These are phyloP conservation scores for Verticillium longisporum DNA, from an alignment of 2,329 filamentous ascomycete species.

Conservation along the genomic window DNA sequence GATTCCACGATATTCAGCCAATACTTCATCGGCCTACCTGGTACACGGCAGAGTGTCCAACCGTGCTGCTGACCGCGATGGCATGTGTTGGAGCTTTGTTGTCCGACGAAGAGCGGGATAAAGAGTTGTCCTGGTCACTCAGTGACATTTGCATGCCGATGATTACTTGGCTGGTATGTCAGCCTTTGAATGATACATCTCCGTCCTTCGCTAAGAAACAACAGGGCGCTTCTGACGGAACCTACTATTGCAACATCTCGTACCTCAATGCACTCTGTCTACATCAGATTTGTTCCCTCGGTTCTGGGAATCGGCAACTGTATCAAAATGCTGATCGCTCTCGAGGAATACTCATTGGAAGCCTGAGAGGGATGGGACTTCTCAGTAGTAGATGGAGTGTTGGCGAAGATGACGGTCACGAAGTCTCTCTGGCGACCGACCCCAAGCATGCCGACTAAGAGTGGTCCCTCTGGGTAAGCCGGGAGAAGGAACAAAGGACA, in stretches of 20 bases:
- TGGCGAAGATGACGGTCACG: conserved; percentile 1
- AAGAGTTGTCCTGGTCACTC: conserved; percentile 13
- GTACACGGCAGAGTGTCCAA: conserved; percentile 14
- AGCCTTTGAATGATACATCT: neutral
- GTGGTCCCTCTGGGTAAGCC: conserved; percentile 17
- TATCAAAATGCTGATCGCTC: conserved; percentile 21
- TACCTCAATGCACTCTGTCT: conserved; percentile 21
- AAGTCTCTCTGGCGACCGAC: neutral
- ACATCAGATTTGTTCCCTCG: conserved; percentile 23
- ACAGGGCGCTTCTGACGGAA: conserved; percentile 16
- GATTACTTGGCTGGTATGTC: conserved; percentile 19
- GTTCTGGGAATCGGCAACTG: conserved; percentile 20
- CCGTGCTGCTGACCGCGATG: conserved; percentile 19
- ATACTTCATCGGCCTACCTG: conserved; percentile 22
- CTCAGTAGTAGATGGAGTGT: conserved; percentile 13
- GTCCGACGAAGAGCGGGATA: conserved; percentile 7
- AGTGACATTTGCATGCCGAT: conserved; percentile 19
- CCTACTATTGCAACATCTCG: conserved; percentile 16
- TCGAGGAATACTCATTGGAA: conserved; percentile 18
- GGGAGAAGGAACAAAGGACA: conserved; percentile 16
- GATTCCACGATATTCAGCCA: conserved; percentile 20
- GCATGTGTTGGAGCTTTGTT: conserved; percentile 20
- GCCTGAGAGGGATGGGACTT: conserved; percentile 19
- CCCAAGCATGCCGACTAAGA: conserved; percentile 3
- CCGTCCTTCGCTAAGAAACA: neutral